Conservation (phyloP, 257 asterid species). For the Solanum appendiculatum region DNA sequence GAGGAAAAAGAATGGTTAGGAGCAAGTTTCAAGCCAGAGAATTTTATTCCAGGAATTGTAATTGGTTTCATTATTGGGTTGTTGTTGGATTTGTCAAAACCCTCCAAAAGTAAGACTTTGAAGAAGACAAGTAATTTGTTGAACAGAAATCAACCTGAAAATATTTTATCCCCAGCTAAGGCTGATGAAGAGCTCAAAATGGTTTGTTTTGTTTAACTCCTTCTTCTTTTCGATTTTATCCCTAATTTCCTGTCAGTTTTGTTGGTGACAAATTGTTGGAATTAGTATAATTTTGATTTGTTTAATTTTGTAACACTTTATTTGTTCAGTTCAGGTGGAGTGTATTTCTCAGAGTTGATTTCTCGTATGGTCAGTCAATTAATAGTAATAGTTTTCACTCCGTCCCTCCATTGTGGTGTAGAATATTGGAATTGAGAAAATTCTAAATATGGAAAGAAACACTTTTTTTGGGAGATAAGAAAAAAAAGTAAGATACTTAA, state of each 20-base stretch:
- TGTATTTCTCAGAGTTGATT: background rate
- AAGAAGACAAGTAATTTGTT: slow-evolving; percentile 27
- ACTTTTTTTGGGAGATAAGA: too few species aligned
- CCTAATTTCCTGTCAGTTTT: background rate
- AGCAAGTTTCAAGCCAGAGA: slow-evolving; percentile 82
- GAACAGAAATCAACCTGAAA: slow-evolving; percentile 30
- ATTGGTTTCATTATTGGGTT: slow-evolving; percentile 81
- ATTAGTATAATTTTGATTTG: background rate
- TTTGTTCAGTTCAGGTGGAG: background rate
- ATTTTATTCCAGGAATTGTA: slow-evolving; percentile 82
- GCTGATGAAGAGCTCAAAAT: slow-evolving; percentile 69
- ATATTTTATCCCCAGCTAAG: slow-evolving; percentile 23
- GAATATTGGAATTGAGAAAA: too few species aligned
- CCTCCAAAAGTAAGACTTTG: slow-evolving; percentile 18
- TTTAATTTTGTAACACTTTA: background rate
- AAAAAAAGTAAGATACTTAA: background rate
- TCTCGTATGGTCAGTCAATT: background rate
- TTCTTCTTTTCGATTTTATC: background rate
- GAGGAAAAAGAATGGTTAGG: slow-evolving; percentile 61
- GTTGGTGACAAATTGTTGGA: background rate
- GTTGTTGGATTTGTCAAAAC: slow-evolving; percentile 53
- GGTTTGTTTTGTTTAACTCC: slow-evolving; percentile 16
- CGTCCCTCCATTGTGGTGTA: background rate
- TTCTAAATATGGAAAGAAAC: background rate
- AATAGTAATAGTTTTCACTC: background rate